phyloP scores from a whole-genome alignment of 345 rosid genomes.

The Ceriops zippeliana region DNA sequence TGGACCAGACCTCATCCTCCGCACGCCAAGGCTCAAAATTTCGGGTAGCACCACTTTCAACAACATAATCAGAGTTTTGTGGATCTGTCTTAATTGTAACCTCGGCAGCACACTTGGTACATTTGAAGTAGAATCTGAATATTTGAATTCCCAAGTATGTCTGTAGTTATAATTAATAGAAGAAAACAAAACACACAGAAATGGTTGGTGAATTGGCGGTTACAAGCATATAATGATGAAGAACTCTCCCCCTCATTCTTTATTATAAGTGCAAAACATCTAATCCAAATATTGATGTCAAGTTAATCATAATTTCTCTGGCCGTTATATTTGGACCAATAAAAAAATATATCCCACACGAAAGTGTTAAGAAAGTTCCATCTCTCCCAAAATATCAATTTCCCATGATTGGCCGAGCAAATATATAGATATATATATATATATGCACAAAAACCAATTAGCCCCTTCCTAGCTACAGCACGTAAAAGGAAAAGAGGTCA shows the following conservation, averaged over 20 bases:
- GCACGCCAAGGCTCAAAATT: conserved; percentile 98
- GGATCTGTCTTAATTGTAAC: conserved; percentile 87
- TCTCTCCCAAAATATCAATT: no score
- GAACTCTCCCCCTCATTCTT: background rate
- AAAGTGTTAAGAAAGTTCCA: no score
- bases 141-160: conserved; percentile 87
- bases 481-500: no score
- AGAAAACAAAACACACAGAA: background rate
- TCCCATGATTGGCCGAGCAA: background rate
- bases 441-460: no score
- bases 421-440: background rate
- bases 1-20: conserved; percentile 58
- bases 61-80: conserved; percentile 84
- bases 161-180: conserved; percentile 33
- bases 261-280: no score
- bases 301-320: no score
- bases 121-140: conserved; percentile 88
- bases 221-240: background rate
- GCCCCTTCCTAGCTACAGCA: no score
- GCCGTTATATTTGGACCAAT: no score
- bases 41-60: conserved; percentile 79
- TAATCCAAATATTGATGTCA: no score
- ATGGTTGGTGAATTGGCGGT: no score
- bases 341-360: no score
- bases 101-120: conserved; percentile 94